Base-by-base conservation (phyloP, 1,284 basidiomycete genomes). In the Pseudozyma sp. region DNA sequence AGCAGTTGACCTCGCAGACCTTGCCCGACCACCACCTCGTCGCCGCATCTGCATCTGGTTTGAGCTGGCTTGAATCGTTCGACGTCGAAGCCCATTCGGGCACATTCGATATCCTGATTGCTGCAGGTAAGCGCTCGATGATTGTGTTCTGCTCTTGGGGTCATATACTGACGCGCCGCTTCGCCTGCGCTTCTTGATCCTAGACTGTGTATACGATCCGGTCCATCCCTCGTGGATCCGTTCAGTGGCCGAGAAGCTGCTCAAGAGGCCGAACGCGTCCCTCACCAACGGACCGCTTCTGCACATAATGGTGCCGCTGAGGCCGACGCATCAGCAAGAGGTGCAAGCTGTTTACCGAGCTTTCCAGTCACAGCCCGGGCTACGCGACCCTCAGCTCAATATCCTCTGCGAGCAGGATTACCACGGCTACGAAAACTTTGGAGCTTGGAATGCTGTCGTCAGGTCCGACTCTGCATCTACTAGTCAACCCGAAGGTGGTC, bases 191-290 rank as follows among this genome's bases (percentile, higher is more conserved):
- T 24, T 43, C 19, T 14, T 16, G 8, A 13, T 35, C 14, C 9
- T 5, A 57, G 81, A 82, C 50, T 82, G 81, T 53, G 68, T 82
- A 24, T 82, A 82, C 55, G 79, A 82, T 50, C 67, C 75, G 7
- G 47, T 68, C 3, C 81, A 82, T 52, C 76, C 81, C 0, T 14
- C 48, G 17, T 82, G 81, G 81, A 79, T 82, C 33, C 63, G 68
- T 3, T 70, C 81, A 4, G 81, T 82, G 0, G 79, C 77, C 7
- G 59, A 65, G 54, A 53, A 62, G 68, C 58, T 68, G 61, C 46
- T 62, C 31, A 24, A 54, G 47, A n/a, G 35, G 46, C n/a, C 46
- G 7, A 9, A 39, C 4, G 16, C 10, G 5, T 9, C 29, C 2
- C n/a, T 24, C 16, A 6, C 9, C n/a, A 10, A n/a, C 0, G 9